phyloP scores from a whole-genome alignment of 441 rosid species.

The Croton laevigatus region DNA sequence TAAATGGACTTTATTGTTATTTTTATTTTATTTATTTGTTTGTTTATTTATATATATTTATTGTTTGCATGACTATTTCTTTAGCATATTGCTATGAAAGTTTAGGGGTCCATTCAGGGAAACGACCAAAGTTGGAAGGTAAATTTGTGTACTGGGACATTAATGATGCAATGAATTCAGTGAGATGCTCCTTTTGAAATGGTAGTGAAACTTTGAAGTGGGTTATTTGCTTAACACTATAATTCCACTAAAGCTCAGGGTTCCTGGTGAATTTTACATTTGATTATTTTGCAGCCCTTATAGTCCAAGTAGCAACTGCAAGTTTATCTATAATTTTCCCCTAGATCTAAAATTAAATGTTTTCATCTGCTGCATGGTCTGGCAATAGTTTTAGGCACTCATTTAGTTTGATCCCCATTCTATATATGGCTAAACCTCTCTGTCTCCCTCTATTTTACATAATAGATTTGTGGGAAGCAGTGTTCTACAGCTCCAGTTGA shows the following conservation, averaged over 20 bases:
- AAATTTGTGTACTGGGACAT: not conserved
- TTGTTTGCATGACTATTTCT: too few species aligned
- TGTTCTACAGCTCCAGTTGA: constrained; percentile 33
- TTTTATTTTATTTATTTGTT: too few species aligned
- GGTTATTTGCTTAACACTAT: not conserved
- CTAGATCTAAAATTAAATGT: not conserved
- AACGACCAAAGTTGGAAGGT: too few species aligned
- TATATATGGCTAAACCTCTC: not conserved
- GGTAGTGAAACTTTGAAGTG: not conserved
- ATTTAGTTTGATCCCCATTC: not conserved
- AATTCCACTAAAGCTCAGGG: not conserved
- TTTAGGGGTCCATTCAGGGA: too few species aligned
- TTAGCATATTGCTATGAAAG: too few species aligned
- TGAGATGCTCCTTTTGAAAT: not conserved
- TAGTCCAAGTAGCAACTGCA: not conserved
- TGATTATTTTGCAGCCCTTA: not conserved
- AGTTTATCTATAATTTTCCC: not conserved
- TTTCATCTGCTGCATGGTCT: not conserved
- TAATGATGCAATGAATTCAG: not conserved
- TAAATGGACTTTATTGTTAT: too few species aligned
- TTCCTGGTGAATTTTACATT: not conserved
- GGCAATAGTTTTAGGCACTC: not conserved
- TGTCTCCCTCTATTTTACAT: not conserved
- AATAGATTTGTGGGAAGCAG: constrained; percentile 36
- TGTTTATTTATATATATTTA: too few species aligned